A percentile compares a stretch with the other conserved stretches of the same genome.
These are phyloP conservation scores for Saccharomycopsis babjevae DNA, from an alignment of 805 yeast genomes.

Conservation along the genomic window DNA sequence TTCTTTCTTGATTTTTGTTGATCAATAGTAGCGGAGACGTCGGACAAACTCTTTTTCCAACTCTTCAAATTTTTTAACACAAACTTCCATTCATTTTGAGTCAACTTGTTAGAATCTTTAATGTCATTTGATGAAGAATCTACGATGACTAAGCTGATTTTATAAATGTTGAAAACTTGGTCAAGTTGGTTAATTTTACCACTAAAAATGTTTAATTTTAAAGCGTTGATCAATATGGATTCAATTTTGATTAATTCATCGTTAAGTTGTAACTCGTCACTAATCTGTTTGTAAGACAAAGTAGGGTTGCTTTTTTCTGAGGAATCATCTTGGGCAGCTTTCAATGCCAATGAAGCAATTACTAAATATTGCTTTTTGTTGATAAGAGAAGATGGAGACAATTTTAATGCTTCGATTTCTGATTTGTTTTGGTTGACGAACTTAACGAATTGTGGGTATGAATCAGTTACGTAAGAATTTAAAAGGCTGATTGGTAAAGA, in stretches of 20 bases:
- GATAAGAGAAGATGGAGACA: constrained; percentile 1
- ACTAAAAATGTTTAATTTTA: constrained; percentile 12
- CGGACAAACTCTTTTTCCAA: constrained; percentile 17
- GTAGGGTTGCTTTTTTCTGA: constrained; percentile 9
- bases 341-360: constrained; percentile 14
- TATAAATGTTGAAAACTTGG: constrained; percentile 17
- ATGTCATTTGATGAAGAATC: background rate
- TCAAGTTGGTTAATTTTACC: constrained; percentile 19
- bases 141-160: constrained; percentile 16
- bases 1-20: constrained; percentile 13
- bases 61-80: constrained; percentile 15
- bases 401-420: background rate
- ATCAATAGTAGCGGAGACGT: constrained; percentile 11
- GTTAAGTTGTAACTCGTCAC: constrained; percentile 11
- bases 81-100: constrained; percentile 15
- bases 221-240: constrained; percentile 14
- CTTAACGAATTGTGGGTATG: constrained; percentile 8
- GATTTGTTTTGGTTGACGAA: constrained; percentile 2
- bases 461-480: constrained; percentile 10
- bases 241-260: constrained; percentile 16
- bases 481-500: constrained; percentile 1
- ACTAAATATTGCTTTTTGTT: constrained; percentile 15
- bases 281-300: constrained; percentile 16
- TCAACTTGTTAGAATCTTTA: constrained; percentile 6
- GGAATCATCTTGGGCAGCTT: constrained; percentile 22